These are phyloP conservation scores for Didymella exigua DNA, from an alignment of 2,329 filamentous ascomycete species.

Conservation along the genomic window DNA sequence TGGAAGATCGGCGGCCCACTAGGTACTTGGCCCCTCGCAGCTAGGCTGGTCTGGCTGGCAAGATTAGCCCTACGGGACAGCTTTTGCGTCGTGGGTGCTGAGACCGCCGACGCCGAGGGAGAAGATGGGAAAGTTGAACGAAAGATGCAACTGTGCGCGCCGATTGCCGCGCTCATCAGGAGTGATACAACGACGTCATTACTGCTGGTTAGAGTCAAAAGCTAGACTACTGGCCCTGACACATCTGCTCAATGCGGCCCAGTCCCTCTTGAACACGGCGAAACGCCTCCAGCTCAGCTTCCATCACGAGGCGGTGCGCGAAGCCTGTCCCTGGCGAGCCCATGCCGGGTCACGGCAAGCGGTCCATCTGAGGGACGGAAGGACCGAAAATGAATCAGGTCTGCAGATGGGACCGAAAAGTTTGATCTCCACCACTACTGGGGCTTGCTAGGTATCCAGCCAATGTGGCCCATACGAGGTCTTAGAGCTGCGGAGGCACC, in stretches of 20 bases:
- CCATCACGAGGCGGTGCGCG: background rate
- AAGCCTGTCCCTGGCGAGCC: background rate
- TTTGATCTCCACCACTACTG: conserved; percentile 5
- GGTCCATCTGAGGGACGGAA: background rate
- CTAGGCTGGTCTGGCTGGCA: conserved; percentile 14
- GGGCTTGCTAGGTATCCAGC: background rate
- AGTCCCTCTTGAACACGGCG: conserved; percentile 3
- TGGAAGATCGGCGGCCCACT: conserved; percentile 24
- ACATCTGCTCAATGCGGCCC: background rate
- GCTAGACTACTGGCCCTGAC: conserved; percentile 11
- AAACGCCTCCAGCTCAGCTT: background rate
- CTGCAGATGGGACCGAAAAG: conserved; percentile 6
- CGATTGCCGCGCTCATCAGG: background rate
- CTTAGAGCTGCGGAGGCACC: background rate
- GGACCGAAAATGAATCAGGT: background rate
- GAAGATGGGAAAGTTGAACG: conserved; percentile 8
- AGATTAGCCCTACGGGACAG: conserved; percentile 4
- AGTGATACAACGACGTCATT: conserved; percentile 3
- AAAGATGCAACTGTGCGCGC: conserved; percentile 12
- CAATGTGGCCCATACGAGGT: background rate
- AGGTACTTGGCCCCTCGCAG: conserved; percentile 11
- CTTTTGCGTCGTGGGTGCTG: conserved; percentile 3
- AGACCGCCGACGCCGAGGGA: background rate
- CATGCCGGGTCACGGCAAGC: background rate
- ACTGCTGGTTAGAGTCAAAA: background rate